Conservation (phyloP, 257 asterid genomes). For the Solanum bukasovii region DNA sequence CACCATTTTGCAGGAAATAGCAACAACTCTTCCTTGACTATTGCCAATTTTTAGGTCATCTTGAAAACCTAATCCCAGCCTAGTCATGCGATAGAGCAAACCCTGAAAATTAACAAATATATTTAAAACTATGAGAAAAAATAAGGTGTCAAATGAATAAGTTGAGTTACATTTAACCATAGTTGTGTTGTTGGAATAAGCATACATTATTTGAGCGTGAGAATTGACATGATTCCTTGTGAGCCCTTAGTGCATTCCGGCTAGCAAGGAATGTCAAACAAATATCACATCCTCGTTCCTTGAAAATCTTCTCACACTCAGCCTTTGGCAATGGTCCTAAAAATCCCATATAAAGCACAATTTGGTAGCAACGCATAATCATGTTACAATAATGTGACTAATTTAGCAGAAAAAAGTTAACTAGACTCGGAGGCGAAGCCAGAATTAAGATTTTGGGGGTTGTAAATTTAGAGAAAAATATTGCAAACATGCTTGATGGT, state of each 20-base stretch:
- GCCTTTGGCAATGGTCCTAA: constrained; percentile 86
- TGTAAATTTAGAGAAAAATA: background rate
- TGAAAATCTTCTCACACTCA: constrained; percentile 83
- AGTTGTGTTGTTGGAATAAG: background rate
- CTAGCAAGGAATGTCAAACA: constrained; percentile 42
- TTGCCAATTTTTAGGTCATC: constrained; percentile 60
- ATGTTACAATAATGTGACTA: background rate
- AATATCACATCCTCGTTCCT: constrained; percentile 74
- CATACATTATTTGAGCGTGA: constrained; percentile 35
- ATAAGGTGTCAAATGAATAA: background rate
- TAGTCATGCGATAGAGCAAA: constrained; percentile 56
- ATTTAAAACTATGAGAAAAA: background rate
- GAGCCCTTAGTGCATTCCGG: constrained; percentile 46
- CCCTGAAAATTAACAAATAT: constrained; percentile 21
- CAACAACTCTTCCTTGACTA: constrained; percentile 48
- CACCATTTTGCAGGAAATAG: constrained; percentile 86
- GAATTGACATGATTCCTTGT: constrained; percentile 53
- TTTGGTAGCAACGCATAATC: background rate
- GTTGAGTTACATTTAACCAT: background rate
- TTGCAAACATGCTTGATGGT: background rate
- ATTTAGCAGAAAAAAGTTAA: background rate
- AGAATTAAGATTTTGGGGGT: background rate
- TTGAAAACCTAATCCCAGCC: constrained; percentile 35
- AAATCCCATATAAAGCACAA: background rate
- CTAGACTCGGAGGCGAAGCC: background rate